phyloP scores from a whole-genome alignment of 768 basidiomycete species.

The Boletus subparvulus region DNA sequence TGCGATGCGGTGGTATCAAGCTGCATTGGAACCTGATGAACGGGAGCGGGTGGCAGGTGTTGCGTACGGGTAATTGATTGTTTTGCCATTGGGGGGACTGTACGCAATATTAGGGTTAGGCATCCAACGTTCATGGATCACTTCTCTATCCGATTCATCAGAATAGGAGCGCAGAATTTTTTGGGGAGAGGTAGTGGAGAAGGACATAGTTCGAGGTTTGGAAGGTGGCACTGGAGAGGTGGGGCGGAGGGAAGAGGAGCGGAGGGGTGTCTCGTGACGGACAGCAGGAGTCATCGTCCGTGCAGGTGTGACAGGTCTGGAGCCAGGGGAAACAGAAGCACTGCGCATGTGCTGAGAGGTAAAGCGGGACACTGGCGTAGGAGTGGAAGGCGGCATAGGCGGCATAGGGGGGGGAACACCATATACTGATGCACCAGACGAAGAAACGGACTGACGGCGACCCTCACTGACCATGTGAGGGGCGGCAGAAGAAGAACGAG shows the following conservation, averaged over 20 bases:
- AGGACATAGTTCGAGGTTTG: constrained; percentile 51
- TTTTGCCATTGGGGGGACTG: constrained; percentile 37
- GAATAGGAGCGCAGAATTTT: constrained; percentile 62
- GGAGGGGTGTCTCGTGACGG: constrained; percentile 32
- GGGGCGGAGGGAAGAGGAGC: constrained; percentile 28
- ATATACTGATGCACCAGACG: constrained; percentile 37
- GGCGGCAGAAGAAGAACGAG: constrained; percentile 28
- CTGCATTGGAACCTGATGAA: constrained; percentile 37
- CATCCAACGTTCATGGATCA: constrained; percentile 66
- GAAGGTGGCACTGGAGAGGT: constrained; percentile 35
- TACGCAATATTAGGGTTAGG: constrained; percentile 44
- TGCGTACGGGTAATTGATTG: constrained; percentile 28
- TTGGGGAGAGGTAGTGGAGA: constrained; percentile 47
- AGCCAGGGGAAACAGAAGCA: constrained; percentile 43
- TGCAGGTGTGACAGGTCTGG: constrained; percentile 36
- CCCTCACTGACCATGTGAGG: constrained; percentile 21
- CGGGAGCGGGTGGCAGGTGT: constrained; percentile 27
- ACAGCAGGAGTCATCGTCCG: constrained; percentile 28
- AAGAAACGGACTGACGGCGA: constrained; percentile 33
- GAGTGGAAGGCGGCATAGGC: constrained; percentile 45
- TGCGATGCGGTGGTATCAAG: constrained; percentile 26
- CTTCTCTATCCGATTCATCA: constrained; percentile 58
- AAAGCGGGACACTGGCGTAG: constrained; percentile 52
- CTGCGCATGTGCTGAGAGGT: constrained; percentile 56
- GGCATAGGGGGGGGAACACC: constrained; percentile 28